Evolutionary conservation across 805 yeast species (phyloP).

Genomic region (Myxozyma monticola): DNA sequence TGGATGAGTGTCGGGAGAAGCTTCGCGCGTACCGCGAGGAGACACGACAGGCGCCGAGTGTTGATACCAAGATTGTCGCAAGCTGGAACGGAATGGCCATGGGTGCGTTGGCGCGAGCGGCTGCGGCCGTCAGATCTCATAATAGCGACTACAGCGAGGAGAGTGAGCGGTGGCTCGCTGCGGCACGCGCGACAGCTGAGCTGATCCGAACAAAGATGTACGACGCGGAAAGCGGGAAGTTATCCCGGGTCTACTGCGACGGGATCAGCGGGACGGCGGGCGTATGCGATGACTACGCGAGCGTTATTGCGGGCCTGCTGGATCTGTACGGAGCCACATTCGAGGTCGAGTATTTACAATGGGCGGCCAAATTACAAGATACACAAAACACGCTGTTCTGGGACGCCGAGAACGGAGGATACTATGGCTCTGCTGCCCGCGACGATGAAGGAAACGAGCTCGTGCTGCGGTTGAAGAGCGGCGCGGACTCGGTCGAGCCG

Average conservation of each 20-base stretch:
- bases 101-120: slow-evolving; percentile 41
- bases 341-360: slow-evolving; percentile 33
- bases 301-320: slow-evolving; percentile 39
- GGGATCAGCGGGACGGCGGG: slow-evolving; percentile 28
- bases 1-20: slow-evolving; percentile 33
- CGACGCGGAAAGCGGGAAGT: slow-evolving; percentile 23
- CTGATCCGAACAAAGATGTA: slow-evolving; percentile 33
- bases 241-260: slow-evolving; percentile 31
- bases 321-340: slow-evolving; percentile 41
- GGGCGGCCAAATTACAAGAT: slow-evolving; percentile 39
- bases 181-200: slow-evolving; percentile 36
- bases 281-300: slow-evolving; percentile 44
- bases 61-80: slow-evolving; percentile 40
- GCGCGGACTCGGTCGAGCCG: slow-evolving; percentile 43
- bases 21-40: slow-evolving; percentile 33
- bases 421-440: slow-evolving; percentile 33
- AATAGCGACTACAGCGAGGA: too few relatives aligned
- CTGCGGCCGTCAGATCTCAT: slow-evolving; percentile 29
- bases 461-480: slow-evolving; percentile 40
- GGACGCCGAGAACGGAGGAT: slow-evolving; percentile 40
- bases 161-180: slow-evolving; percentile 29
- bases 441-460: slow-evolving; percentile 23
- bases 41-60: slow-evolving; percentile 35
- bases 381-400: slow-evolving; percentile 38
- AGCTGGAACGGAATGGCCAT: slow-evolving; percentile 44